Conservation (phyloP, 2,329 filamentous ascomycete genomes). For the Diaporthe vaccinii region DNA sequence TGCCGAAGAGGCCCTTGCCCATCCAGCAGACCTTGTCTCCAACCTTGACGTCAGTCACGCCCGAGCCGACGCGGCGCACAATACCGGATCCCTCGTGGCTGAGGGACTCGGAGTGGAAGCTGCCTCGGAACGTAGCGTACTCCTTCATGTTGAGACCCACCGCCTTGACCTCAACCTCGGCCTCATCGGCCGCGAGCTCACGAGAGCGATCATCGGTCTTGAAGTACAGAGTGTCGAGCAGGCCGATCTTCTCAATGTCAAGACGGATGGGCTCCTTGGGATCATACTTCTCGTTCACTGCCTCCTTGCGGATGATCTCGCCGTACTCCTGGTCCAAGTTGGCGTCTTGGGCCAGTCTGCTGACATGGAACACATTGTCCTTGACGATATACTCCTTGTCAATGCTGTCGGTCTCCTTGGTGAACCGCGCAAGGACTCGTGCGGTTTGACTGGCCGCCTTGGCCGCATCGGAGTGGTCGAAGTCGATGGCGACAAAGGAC, state of each 20-base stretch:
- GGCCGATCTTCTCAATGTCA: not conserved
- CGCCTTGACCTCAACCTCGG: constrained; percentile 41
- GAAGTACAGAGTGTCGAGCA: constrained; percentile 8
- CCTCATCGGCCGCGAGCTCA: constrained; percentile 26
- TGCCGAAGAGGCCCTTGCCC: not conserved
- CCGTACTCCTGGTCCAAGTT: constrained; percentile 45
- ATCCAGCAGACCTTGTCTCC: constrained; percentile 46
- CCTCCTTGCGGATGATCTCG: constrained; percentile 24
- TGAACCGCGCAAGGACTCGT: not conserved
- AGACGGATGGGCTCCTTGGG: not conserved
- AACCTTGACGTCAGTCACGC: constrained; percentile 40
- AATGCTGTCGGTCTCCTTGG: constrained; percentile 24
- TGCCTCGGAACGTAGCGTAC: not conserved
- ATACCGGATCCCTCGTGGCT: constrained; percentile 44
- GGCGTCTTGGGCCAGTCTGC: constrained; percentile 44
- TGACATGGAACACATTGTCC: constrained; percentile 40
- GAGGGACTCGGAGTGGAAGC: constrained; percentile 7
- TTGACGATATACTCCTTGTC: constrained; percentile 43
- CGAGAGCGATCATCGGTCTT: constrained; percentile 31
- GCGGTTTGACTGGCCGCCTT: not conserved
- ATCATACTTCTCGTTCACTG: too few species aligned
- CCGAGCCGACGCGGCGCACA: constrained; percentile 36
- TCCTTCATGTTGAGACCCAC: constrained; percentile 51
- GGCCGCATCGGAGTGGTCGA: not conserved
- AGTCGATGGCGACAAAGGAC: not conserved